A percentile compares a stretch with the other conserved stretches of the same genome.
Conservation (phyloP, 768 basidiomycete species). For the Agrocybe praecox region DNA sequence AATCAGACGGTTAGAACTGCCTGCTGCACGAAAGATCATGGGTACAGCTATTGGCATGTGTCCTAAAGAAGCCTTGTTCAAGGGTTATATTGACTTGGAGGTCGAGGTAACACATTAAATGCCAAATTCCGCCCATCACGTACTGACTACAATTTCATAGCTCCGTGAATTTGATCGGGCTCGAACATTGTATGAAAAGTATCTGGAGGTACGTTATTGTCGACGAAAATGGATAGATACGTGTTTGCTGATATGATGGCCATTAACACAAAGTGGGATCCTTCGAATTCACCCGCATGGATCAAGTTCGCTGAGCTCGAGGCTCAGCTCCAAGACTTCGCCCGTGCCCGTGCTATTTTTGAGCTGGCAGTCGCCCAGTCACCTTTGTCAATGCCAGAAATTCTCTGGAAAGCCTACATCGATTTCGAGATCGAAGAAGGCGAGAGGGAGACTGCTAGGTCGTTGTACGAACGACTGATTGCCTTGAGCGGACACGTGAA, state of each 20-base stretch:
- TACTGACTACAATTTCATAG: constrained; percentile 32
- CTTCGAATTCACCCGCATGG: constrained; percentile 92
- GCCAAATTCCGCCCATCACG: neutral
- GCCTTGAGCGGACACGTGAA: constrained; percentile 90
- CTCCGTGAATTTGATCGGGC: constrained; percentile 96
- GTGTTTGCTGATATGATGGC: neutral
- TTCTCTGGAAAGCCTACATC: constrained; percentile 94
- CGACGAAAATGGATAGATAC: too few relatives aligned
- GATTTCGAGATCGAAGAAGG: constrained; percentile 96
- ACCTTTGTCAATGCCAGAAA: constrained; percentile 91
- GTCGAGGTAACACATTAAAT: constrained; percentile 71
- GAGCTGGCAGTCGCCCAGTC: constrained; percentile 87
- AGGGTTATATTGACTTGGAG: constrained; percentile 93
- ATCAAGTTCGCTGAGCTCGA: constrained; percentile 96
- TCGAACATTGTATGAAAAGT: constrained; percentile 90
- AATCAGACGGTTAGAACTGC: constrained; percentile 77
- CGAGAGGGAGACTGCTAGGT: constrained; percentile 83
- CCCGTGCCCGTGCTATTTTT: constrained; percentile 91
- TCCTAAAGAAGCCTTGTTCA: constrained; percentile 94
- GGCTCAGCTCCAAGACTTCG: constrained; percentile 81
- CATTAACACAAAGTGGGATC: constrained; percentile 69
- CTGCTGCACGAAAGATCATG: constrained; percentile 85
- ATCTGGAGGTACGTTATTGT: constrained; percentile 83
- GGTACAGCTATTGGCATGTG: constrained; percentile 94
- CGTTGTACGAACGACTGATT: constrained; percentile 87